Percentiles rank a stretch among this genome's conserved stretches.
Evolutionary conservation across 2,329 filamentous ascomycete genomes (phyloP).

Genomic region (Apiospora sp.): DNA sequence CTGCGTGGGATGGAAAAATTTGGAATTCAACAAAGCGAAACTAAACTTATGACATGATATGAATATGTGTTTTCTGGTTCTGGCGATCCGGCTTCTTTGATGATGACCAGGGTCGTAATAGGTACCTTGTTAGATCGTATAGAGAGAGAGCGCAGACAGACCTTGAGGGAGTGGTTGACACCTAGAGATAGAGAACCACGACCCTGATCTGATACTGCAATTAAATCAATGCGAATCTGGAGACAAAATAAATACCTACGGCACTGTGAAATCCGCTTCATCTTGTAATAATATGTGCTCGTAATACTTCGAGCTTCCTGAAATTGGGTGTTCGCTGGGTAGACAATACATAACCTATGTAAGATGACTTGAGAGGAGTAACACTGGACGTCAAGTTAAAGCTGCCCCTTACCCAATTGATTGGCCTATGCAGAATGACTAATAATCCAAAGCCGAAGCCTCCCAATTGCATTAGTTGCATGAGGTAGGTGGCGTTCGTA

Average conservation of each 20-base stretch:
- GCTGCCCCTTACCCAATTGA: background rate
- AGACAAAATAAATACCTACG: background rate
- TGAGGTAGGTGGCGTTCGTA: background rate
- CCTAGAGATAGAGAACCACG: background rate
- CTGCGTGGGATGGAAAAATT: slow-evolving; percentile 3
- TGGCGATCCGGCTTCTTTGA: background rate
- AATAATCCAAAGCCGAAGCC: background rate
- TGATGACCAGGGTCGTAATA: background rate
- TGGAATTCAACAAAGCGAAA: slow-evolving; percentile 15
- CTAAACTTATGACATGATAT: slow-evolving; percentile 15
- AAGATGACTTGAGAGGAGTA: background rate
- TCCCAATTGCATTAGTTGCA: background rate
- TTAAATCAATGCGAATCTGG: background rate
- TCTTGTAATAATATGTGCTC: background rate
- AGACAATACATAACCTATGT: background rate
- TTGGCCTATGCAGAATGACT: slow-evolving; percentile 4
- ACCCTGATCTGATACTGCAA: background rate
- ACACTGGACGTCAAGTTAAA: slow-evolving; percentile 2
- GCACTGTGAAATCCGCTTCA: background rate
- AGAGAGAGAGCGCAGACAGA: background rate
- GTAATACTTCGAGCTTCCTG: background rate
- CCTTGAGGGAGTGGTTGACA: background rate
- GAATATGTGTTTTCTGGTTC: background rate
- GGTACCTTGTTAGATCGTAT: background rate
- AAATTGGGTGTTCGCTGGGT: background rate